Evolutionary conservation across 305 asterid species (phyloP).

Genomic region (Ajuga reptans): DNA sequence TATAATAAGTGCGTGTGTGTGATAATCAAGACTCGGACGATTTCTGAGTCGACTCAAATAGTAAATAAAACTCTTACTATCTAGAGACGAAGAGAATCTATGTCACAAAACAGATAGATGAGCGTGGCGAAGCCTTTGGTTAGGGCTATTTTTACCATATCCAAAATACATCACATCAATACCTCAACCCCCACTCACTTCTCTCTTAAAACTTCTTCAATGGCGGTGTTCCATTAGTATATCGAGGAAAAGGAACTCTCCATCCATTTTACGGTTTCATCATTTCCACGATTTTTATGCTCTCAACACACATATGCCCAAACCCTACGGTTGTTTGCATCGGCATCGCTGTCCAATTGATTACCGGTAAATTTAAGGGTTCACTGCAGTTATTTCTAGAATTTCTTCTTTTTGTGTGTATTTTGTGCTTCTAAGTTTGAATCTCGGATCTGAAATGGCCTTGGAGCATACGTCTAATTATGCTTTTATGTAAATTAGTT

Average conservation of each 20-base stretch:
- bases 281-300: not conserved
- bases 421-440: not conserved
- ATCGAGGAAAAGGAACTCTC: not conserved
- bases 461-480: not conserved
- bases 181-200: slow-evolving; percentile 20
- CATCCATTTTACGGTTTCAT: not conserved
- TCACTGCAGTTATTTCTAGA: not conserved
- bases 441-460: slow-evolving; percentile 19
- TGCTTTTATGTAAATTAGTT: not conserved
- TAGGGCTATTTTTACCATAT: slow-evolving; percentile 24
- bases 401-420: not conserved
- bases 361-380: slow-evolving; percentile 9
- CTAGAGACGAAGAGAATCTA: slow-evolving; percentile 17
- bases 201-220: slow-evolving; percentile 26
- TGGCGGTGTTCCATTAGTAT: slow-evolving; percentile 29
- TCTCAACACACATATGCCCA: not conserved
- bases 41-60: slow-evolving; percentile 15
- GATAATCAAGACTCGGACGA: slow-evolving; percentile 1
- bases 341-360: slow-evolving; percentile 6
- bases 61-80: slow-evolving; percentile 11
- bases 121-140: slow-evolving; percentile 26
- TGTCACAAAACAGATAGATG: slow-evolving; percentile 12
- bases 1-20: not conserved
- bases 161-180: slow-evolving; percentile 22
- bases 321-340: slow-evolving; percentile 27